These are phyloP conservation scores for Talaromyces islandicus DNA, from an alignment of 2,329 filamentous ascomycete species.

Conservation along the genomic window DNA sequence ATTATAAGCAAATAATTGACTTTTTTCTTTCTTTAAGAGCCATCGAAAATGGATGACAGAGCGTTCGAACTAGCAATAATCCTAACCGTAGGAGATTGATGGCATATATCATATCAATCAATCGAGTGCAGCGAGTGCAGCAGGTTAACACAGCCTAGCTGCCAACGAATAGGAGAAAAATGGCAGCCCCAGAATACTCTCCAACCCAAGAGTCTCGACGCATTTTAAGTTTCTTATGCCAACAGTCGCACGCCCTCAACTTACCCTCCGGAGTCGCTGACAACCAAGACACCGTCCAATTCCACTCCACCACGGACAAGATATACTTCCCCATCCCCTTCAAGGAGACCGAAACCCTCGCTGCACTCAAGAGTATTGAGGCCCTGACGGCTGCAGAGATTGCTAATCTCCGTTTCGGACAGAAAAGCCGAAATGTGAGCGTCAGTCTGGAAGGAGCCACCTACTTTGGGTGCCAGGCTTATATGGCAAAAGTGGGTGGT, in stretches of 20 bases:
- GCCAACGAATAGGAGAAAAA: background rate
- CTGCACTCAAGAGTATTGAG: slow-evolving; percentile 55
- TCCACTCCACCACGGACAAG: slow-evolving; percentile 30
- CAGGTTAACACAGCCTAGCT: background rate
- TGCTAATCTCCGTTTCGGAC: slow-evolving; percentile 49
- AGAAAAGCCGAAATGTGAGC: slow-evolving; percentile 28
- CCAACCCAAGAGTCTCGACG: slow-evolving; percentile 30
- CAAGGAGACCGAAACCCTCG: slow-evolving; percentile 49
- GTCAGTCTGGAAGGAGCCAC: slow-evolving; percentile 34
- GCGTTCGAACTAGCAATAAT: background rate
- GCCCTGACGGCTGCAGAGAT: slow-evolving; percentile 56
- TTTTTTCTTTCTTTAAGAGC: background rate
- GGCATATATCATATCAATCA: background rate
- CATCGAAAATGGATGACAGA: background rate
- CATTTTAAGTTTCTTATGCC: slow-evolving; percentile 31
- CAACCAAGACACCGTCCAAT: slow-evolving; percentile 29
- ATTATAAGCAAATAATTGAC: background rate
- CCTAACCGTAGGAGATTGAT: background rate
- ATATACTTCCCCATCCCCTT: slow-evolving; percentile 42
- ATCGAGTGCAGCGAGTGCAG: background rate
- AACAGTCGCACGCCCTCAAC: slow-evolving; percentile 26
- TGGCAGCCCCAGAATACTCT: slow-evolving; percentile 20
- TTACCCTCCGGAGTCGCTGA: slow-evolving; percentile 26
- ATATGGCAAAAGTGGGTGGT: slow-evolving; percentile 36
- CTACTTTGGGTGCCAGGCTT: slow-evolving; percentile 36